phyloP scores from a whole-genome alignment of 352 stramenopile species.

The Labyrinthula sp. region DNA sequence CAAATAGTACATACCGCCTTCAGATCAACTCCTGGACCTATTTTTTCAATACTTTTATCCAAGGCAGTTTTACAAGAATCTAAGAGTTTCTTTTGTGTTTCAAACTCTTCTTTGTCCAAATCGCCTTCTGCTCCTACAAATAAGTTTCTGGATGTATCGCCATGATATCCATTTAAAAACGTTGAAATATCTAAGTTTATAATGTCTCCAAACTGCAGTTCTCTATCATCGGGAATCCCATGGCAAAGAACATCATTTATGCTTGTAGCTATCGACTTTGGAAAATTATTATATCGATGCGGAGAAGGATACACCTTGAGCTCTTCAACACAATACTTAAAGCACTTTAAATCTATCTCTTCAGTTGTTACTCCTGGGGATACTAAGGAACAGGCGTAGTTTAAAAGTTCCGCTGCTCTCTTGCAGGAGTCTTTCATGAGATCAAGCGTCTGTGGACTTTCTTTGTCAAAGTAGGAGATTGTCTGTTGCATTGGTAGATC shows the following conservation, averaged over 20 bases:
- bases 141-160: constrained; percentile 89
- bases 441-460: too few relatives aligned
- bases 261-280: constrained; percentile 76
- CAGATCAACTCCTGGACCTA: constrained; percentile 52
- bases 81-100: constrained; percentile 44
- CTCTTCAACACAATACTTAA: constrained; percentile 58
- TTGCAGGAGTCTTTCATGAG: constrained; percentile 48
- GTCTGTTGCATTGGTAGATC: too few relatives aligned
- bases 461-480: too few relatives aligned
- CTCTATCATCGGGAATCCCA: constrained; percentile 73
- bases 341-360: constrained; percentile 69
- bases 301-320: constrained; percentile 53
- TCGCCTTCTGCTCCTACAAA: constrained; percentile 71
- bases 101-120: constrained; percentile 36
- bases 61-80: constrained; percentile 53
- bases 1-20: constrained; percentile 52
- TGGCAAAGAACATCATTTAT: constrained; percentile 93
- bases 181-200: constrained; percentile 89
- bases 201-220: constrained; percentile 70
- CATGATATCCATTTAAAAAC: constrained; percentile 58
- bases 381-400: constrained; percentile 49
- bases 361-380: constrained; percentile 64
- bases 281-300: constrained; percentile 72
- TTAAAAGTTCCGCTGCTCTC: constrained; percentile 51
- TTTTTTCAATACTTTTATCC: constrained; percentile 50